Percentiles rank a stretch among this genome's conserved stretches.
Evolutionary conservation across 768 basidiomycete species (phyloP).

Genomic region (Tricholoma furcatifolium): DNA sequence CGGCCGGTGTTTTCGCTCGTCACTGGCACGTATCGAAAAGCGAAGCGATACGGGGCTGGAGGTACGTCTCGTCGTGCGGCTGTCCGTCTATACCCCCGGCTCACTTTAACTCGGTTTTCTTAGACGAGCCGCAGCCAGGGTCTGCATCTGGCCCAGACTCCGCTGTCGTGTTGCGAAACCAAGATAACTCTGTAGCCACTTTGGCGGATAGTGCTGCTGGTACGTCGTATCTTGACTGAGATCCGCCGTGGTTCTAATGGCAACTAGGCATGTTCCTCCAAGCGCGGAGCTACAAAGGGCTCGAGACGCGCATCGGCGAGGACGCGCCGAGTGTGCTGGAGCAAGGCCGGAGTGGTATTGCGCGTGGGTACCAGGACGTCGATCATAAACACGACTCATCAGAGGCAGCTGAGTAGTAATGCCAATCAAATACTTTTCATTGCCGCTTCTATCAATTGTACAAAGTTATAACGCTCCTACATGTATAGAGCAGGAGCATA

Average conservation of each 20-base stretch:
- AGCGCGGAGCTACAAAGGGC: conserved; percentile 72
- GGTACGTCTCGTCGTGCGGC: conserved; percentile 3
- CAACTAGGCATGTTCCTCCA: conserved; percentile 67
- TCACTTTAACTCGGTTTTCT: neutral
- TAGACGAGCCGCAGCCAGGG: conserved; percentile 1
- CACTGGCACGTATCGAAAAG: conserved; percentile 82
- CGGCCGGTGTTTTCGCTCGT: conserved; percentile 82
- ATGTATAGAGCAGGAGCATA: too few relatives aligned
- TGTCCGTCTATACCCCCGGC: neutral
- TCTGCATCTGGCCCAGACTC: conserved; percentile 14
- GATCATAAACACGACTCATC: conserved; percentile 13
- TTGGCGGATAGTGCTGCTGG: conserved; percentile 72
- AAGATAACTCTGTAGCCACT: conserved; percentile 55
- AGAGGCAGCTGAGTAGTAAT: neutral
- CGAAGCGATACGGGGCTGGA: conserved; percentile 61
- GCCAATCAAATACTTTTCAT: neutral
- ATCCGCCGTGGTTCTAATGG: neutral
- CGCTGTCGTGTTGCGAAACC: conserved; percentile 57
- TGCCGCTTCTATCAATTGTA: neutral
- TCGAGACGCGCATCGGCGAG: conserved; percentile 75
- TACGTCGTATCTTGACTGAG: conserved; percentile 24
- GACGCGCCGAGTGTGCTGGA: conserved; percentile 81
- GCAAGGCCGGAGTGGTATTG: conserved; percentile 88
- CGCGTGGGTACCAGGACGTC: conserved; percentile 78
- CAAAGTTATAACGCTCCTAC: too few relatives aligned